Percentiles rank a stretch among this genome's conserved stretches.
Conservation (phyloP, 805 yeast genomes). For the Schwanniomyces pseudopolymorphus region DNA sequence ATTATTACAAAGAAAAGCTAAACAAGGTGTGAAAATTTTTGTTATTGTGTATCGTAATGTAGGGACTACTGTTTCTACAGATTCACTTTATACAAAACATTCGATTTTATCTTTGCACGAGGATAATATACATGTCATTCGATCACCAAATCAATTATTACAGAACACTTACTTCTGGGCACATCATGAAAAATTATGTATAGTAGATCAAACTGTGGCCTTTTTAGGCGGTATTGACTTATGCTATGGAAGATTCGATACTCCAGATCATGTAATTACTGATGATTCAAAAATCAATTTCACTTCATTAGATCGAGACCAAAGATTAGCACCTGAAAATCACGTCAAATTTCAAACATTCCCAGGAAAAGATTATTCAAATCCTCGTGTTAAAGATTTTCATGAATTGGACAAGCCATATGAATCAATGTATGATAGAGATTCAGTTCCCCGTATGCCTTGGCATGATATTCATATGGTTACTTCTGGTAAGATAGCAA, state of each 20-base stretch:
- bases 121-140: constrained; percentile 80
- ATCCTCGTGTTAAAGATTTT: constrained; percentile 91
- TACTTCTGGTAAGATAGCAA: constrained; percentile 89
- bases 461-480: constrained; percentile 99
- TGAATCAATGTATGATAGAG: constrained; percentile 88
- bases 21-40: constrained; percentile 91
- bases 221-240: constrained; percentile 95
- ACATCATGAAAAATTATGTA: constrained; percentile 90
- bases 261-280: constrained; percentile 87
- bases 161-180: constrained; percentile 98
- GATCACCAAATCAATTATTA: constrained; percentile 93
- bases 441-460: constrained; percentile 88
- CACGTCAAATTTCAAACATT: constrained; percentile 60
- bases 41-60: constrained; percentile 92
- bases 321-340: constrained; percentile 36
- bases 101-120: constrained; percentile 79
- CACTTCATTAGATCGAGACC: constrained; percentile 26
- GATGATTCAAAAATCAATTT: constrained; percentile 61
- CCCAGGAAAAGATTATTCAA: constrained; percentile 97
- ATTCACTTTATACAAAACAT: constrained; percentile 92
- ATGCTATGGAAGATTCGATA: constrained; percentile 94
- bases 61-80: constrained; percentile 89
- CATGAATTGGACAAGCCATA: constrained; percentile 78
- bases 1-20: constrained; percentile 82
- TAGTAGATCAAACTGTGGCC: constrained; percentile 84